phyloP scores from a whole-genome alignment of 2,329 filamentous ascomycete species.

The Pestalotiopsis sp. region DNA sequence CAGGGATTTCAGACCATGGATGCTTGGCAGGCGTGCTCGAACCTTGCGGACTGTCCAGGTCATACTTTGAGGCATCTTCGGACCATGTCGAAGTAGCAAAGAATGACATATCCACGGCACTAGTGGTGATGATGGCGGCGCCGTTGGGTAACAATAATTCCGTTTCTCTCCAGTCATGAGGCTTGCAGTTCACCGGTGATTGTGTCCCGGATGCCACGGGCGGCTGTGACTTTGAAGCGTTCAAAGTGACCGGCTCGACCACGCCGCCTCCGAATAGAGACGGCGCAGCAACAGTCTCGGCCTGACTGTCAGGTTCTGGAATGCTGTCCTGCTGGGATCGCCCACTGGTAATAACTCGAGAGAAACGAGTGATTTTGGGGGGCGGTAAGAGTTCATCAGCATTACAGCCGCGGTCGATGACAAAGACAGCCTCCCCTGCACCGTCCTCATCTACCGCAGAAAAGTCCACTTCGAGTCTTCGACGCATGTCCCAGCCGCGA shows the following conservation, averaged over 20 bases:
- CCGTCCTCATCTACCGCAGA: constrained; percentile 76
- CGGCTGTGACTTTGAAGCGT: constrained; percentile 22
- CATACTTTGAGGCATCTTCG: constrained; percentile 77
- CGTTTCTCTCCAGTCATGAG: constrained; percentile 70
- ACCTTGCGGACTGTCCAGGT: constrained; percentile 50
- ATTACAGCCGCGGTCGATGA: constrained; percentile 73
- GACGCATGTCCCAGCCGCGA: constrained; percentile 89
- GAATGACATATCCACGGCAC: constrained; percentile 73
- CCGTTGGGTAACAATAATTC: constrained; percentile 63
- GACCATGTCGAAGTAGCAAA: constrained; percentile 70
- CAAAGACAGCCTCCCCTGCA: constrained; percentile 75
- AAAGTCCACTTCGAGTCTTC: constrained; percentile 86
- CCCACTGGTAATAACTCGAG: constrained; percentile 32
- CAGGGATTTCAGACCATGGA: constrained; percentile 68
- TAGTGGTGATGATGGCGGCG: constrained; percentile 67
- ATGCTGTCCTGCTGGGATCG: constrained; percentile 13
- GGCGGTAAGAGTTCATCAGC: constrained; percentile 45
- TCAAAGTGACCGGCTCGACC: constrained; percentile 20
- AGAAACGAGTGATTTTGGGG: constrained; percentile 47
- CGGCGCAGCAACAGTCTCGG: constrained; percentile 16
- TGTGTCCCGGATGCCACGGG: constrained; percentile 25
- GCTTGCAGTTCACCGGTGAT: constrained; percentile 20
- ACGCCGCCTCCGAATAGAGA: constrained; percentile 35
- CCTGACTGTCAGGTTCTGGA: constrained; percentile 8
- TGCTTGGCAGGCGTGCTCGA: constrained; percentile 49